These are phyloP conservation scores for Tulasnella sp. DNA, from an alignment of 768 basidiomycete species.

Conservation along the genomic window DNA sequence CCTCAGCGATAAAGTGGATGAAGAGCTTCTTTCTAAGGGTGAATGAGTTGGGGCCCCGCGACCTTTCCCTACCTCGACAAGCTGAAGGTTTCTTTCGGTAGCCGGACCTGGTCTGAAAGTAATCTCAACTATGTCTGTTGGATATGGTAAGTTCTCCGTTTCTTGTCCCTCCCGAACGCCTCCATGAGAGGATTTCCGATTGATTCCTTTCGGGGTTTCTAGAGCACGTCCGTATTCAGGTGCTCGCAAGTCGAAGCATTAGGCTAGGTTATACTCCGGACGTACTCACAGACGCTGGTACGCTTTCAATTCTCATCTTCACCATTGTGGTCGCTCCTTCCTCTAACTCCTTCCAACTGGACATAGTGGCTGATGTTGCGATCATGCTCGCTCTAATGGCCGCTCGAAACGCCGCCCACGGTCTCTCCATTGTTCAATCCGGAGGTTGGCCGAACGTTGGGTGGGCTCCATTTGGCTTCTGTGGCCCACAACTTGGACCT, in stretches of 20 bases:
- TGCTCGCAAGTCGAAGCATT: slow-evolving; percentile 58
- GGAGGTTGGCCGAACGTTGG: slow-evolving; percentile 76
- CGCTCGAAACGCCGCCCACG: slow-evolving; percentile 68
- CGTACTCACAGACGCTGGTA: slow-evolving; percentile 87
- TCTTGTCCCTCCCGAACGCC: background rate
- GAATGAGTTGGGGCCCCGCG: background rate
- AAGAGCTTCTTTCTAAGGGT: slow-evolving; percentile 19
- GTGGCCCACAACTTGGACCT: slow-evolving; percentile 64
- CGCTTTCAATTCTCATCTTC: background rate
- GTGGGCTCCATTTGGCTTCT: slow-evolving; percentile 82
- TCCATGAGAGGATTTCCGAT: background rate
- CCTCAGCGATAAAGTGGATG: slow-evolving; percentile 25
- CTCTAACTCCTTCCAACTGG: background rate
- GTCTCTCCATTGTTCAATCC: slow-evolving; percentile 59
- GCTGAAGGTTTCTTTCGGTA: slow-evolving; percentile 35
- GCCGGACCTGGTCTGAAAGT: slow-evolving; percentile 73
- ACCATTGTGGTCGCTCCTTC: background rate
- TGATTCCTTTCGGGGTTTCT: slow-evolving; percentile 2
- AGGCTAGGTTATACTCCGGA: slow-evolving; percentile 90
- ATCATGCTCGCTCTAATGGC: slow-evolving; percentile 95
- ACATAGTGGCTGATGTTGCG: slow-evolving; percentile 80
- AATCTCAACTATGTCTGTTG: slow-evolving; percentile 93
- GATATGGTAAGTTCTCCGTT: slow-evolving; percentile 56
- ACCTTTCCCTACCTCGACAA: background rate
- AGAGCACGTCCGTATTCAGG: slow-evolving; percentile 79